A percentile compares a stretch with the other conserved stretches of the same genome.
These are phyloP conservation scores for Verticillium tricorpus DNA, from an alignment of 2,329 filamentous ascomycete species.

Conservation along the genomic window DNA sequence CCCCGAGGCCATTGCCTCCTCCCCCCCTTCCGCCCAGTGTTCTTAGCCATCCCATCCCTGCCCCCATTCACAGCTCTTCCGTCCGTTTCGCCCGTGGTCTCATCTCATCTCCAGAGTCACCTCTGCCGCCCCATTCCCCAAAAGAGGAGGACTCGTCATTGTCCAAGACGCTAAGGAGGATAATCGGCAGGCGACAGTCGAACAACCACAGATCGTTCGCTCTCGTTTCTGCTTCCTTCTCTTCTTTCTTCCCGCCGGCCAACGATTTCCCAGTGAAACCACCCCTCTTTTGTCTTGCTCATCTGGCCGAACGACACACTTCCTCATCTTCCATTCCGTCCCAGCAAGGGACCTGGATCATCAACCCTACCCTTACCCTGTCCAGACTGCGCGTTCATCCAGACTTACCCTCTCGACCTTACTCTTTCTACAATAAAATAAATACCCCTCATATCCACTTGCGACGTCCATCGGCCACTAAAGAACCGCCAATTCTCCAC, in stretches of 20 bases:
- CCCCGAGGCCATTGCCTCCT: neutral
- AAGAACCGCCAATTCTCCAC: neutral
- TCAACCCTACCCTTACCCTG: neutral
- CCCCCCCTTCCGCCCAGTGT: neutral
- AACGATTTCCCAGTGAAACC: slow-evolving; percentile 2
- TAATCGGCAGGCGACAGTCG: slow-evolving; percentile 7
- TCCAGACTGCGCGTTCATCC: neutral
- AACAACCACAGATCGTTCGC: neutral
- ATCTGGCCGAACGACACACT: neutral
- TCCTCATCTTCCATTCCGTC: neutral
- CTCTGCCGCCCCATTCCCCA: neutral
- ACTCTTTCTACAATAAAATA: neutral
- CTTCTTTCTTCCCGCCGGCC: slow-evolving; percentile 1
- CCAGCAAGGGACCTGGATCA: slow-evolving; percentile 10
- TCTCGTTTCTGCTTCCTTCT: neutral
- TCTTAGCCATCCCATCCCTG: neutral
- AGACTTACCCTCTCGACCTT: neutral
- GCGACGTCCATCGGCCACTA: neutral
- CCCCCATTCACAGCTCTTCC: neutral
- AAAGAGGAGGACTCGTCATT: slow-evolving; percentile 13
- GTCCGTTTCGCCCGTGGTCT: neutral
- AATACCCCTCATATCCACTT: slow-evolving; percentile 3
- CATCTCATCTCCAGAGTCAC: neutral
- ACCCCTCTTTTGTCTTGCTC: neutral
- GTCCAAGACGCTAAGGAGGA: slow-evolving; percentile 15